phyloP scores from a whole-genome alignment of 192 early-diverging fungal species.

The Coemansia sp. region DNA sequence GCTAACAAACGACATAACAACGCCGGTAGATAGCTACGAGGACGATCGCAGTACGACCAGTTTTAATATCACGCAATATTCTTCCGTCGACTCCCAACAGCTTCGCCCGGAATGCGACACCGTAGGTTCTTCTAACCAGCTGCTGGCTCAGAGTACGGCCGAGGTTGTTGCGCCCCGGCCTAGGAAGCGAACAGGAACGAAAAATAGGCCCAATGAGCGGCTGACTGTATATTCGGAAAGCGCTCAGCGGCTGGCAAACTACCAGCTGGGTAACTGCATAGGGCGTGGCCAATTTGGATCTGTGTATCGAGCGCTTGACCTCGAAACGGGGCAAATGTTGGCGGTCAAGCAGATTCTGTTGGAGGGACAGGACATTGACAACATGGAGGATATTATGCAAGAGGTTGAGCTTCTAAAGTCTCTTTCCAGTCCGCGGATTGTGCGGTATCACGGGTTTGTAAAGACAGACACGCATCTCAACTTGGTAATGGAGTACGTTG shows the following conservation, averaged over 20 bases:
- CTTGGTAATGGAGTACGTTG: constrained; percentile 87
- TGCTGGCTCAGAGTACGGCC: not conserved
- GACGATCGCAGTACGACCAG: not conserved
- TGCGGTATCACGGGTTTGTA: constrained; percentile 83
- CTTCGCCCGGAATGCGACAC: not conserved
- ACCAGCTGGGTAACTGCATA: constrained; percentile 87
- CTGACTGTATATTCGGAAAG: constrained; percentile 49
- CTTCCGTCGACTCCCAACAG: not conserved
- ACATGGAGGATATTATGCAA: constrained; percentile 77
- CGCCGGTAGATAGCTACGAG: not conserved
- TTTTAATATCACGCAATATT: not conserved
- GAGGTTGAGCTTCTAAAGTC: constrained; percentile 87
- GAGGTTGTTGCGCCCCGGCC: constrained; percentile 8
- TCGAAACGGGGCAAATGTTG: constrained; percentile 79
- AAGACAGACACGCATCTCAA: constrained; percentile 70
- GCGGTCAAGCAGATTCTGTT: constrained; percentile 86
- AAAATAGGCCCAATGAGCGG: constrained; percentile 42
- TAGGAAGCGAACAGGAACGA: constrained; percentile 24
- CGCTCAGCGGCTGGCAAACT: constrained; percentile 39
- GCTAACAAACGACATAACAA: not conserved
- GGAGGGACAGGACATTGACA: constrained; percentile 62
- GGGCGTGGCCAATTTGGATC: constrained; percentile 89
- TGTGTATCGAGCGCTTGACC: constrained; percentile 82
- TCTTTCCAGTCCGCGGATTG: constrained; percentile 80
- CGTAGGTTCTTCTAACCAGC: not conserved